A percentile compares a stretch with the other conserved stretches of the same genome.
Evolutionary conservation across 352 stramenopile species (phyloP).

Genomic region (Phytophthora tentaculata): DNA sequence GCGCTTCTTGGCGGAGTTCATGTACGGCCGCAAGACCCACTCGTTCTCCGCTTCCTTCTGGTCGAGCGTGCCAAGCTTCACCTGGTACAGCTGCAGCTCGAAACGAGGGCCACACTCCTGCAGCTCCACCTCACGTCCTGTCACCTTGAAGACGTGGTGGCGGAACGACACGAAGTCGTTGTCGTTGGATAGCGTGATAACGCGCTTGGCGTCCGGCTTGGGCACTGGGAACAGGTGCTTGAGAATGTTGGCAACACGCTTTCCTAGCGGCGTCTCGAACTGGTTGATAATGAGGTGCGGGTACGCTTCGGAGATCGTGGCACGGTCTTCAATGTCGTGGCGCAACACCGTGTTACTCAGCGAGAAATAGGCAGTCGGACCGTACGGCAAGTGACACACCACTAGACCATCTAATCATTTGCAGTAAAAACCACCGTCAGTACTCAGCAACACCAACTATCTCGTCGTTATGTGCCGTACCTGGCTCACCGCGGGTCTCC

Average conservation of each 20-base stretch:
- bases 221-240: conserved; percentile 99
- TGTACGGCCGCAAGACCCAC: conserved; percentile 99
- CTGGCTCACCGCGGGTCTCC: conserved; percentile 98
- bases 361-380: conserved; percentile 98
- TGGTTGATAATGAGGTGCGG: conserved; percentile 98
- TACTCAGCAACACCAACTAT: not conserved
- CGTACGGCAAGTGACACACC: conserved; percentile 98
- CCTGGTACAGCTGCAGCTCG: conserved; percentile 98
- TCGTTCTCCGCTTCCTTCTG: conserved; percentile 99
- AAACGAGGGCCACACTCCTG: conserved; percentile 98
- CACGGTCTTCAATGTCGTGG: conserved; percentile 98
- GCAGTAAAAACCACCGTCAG: conserved; percentile 11
- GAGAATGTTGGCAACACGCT: conserved; percentile 97
- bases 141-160: conserved; percentile 99
- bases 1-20: conserved; percentile 99
- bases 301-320: conserved; percentile 93
- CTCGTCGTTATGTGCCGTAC: conserved; percentile 32
- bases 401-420: conserved; percentile 93
- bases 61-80: conserved; percentile 98
- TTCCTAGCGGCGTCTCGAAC: conserved; percentile 95
- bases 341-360: conserved; percentile 97
- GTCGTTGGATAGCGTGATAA: conserved; percentile 98
- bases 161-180: conserved; percentile 99
- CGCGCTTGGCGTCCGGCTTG: conserved; percentile 95
- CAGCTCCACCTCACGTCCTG: conserved; percentile 92